Evolutionary conservation across 1,284 basidiomycete species (phyloP), one percentile per base, ranked within the genome.

Genomic region (Ceratobasidium theobromae): DNA sequence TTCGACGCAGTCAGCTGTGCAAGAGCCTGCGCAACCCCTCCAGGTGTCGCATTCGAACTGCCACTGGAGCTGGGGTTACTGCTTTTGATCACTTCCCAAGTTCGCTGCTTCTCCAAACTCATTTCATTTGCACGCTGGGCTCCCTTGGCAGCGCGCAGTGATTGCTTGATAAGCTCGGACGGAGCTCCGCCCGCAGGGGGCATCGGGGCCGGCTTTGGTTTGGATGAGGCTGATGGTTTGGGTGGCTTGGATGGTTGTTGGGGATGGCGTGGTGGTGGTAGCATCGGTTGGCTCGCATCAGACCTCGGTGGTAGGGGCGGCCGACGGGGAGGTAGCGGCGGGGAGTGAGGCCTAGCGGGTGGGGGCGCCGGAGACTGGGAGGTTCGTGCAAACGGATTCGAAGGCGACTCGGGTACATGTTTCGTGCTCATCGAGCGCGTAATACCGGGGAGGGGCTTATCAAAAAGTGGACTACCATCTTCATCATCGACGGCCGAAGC

Each of bases 31-130:
- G 51, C 67, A 30, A 53, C 65, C 33, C 66, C 30, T 27, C 60
- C 32, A 18, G 6, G 3, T 38, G 40, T 1, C 14, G 40, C 53
- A 30, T 46, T 38, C 21, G 30, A 14, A 28, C 46, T 51, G 21
- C 38, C 16, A 6, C 53, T 21, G 14, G 51, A 32, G 9, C 18
- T 6, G 33, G 18, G 45, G 28, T 49, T 25, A 18, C 54, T 60
- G 67, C 67, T 68, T 30, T 68, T 68, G 18, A 68, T 66, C 14
- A 68, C 58, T 48, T 66, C 67, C 64, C 53, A 57, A 16, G 64
- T 68, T 38, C 66, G 55, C 30, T 60, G 52, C 27, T 57, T 55
- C n/a, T 66, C 53, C 8, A 68, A 25, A 16, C 64, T 66, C 25
- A 40, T 54, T 18, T 68, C 67, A 9, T 65, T 57, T 16, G 64